A percentile compares a stretch with the other conserved stretches of the same genome.
Conservation (phyloP, 1,284 basidiomycete genomes). For the Chalciporus sp. region DNA sequence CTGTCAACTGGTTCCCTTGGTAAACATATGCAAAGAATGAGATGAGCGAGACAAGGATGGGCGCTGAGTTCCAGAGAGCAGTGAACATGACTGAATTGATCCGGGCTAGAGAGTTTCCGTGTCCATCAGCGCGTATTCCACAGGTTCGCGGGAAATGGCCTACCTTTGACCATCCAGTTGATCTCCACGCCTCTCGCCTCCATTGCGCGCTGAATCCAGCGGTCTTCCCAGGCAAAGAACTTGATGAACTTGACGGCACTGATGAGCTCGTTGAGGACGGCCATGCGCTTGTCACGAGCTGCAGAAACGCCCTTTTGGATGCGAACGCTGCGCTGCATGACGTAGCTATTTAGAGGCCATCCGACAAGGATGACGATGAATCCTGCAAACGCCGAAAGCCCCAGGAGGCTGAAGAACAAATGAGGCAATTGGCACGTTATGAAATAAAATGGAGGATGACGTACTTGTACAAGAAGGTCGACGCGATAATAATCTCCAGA, state of each 20-base stretch:
- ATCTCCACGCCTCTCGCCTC: slow-evolving; percentile 64
- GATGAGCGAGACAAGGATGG: slow-evolving; percentile 69
- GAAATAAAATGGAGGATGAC: slow-evolving; percentile 23
- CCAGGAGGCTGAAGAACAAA: slow-evolving; percentile 64
- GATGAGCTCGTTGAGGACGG: slow-evolving; percentile 84
- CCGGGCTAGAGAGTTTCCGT: slow-evolving; percentile 43
- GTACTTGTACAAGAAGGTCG: slow-evolving; percentile 78
- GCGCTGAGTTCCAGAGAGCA: slow-evolving; percentile 64
- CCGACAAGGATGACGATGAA: slow-evolving; percentile 75
- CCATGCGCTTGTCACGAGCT: slow-evolving; percentile 85
- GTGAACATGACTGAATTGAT: slow-evolving; percentile 68
- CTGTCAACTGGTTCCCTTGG: slow-evolving; percentile 65
- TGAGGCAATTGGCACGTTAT: background rate
- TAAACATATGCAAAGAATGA: slow-evolving; percentile 67
- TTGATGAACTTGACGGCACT: slow-evolving; percentile 84
- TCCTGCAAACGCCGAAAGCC: slow-evolving; percentile 83
- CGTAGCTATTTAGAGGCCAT: slow-evolving; percentile 73
- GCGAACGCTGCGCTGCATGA: slow-evolving; percentile 61
- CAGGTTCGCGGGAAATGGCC: slow-evolving; percentile 7
- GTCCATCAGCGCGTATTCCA: background rate
- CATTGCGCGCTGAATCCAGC: slow-evolving; percentile 66
- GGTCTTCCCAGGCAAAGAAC: slow-evolving; percentile 83
- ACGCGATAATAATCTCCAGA: slow-evolving; percentile 80
- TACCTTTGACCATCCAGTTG: slow-evolving; percentile 71
- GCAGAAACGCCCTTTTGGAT: slow-evolving; percentile 76